Base-by-base conservation (phyloP, 2,329 filamentous ascomycete species). In the Diaporthe eres region DNA sequence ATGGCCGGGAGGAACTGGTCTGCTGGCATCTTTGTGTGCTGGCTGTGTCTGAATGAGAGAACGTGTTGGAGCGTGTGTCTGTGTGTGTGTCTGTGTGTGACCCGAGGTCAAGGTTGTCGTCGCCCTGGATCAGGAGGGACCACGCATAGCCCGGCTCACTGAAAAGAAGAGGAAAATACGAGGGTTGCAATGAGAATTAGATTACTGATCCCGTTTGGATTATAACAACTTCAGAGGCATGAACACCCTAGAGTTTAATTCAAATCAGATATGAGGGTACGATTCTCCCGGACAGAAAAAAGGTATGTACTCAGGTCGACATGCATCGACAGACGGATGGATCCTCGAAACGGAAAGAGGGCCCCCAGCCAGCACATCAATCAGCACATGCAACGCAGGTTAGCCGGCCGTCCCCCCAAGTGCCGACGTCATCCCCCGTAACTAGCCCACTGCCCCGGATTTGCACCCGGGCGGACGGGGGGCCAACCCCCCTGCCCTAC, bases 1-100 rank as follows among this genome's bases (percentile, higher is more conserved):
- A 98, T 86, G 47, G 95, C 94, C 68, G 94, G 93, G 6, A 97
- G 89, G 81, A 87, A 76, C 78, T 77, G 78, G 51, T 78, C 77
- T 72, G 79, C 77, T 77, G 78, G 77, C 78, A 79, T 80, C 3
- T 72, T 76, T 67, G 22, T 5, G 19, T 5, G 71, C 65, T 34
- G 42, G 10, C 9, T 15, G 42, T 61, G 3, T 10, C 19, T 51
- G 12, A 3, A 22, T 5, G 31, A 34, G 47, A 25, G 2, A 13
- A n/a, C 8, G 25, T 34, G 19, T 22, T 31, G 31, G n/a, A 6
- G 55, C 10, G 6, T 37, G 39, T 61, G n/a, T 8, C 13, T 44
- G 13, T 17, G 58, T 44, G 34, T 42, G 13, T 17, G 58, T 44
- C 22, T 42, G 15, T 49, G 44, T 51, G 12, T 22, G 44, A 19